Percentiles rank a stretch among this genome's conserved stretches.
These are phyloP conservation scores for Penicillium sp. DNA, from an alignment of 2,329 filamentous ascomycete species.

Conservation along the genomic window DNA sequence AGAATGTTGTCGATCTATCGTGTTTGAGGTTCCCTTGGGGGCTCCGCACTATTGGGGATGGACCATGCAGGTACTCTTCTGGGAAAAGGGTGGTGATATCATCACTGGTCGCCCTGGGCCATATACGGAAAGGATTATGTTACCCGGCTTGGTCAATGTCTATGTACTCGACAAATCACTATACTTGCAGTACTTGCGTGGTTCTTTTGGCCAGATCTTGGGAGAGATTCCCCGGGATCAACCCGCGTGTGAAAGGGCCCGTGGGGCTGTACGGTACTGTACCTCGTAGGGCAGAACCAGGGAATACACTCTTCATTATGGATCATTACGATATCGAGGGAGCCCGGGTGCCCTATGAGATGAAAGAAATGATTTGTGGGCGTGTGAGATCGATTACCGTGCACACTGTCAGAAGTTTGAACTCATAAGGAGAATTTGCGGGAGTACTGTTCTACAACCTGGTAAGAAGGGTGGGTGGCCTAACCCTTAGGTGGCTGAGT, in stretches of 20 bases:
- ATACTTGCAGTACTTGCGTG: neutral
- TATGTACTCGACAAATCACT: too few species aligned
- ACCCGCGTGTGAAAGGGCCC: neutral
- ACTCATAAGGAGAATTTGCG: neutral
- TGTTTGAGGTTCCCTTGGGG: neutral
- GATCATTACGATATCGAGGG: neutral
- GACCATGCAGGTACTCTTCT: slow-evolving; percentile 1
- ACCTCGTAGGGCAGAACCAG: slow-evolving; percentile 11
- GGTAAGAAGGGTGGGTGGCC: neutral
- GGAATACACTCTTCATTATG: neutral
- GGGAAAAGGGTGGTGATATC: neutral
- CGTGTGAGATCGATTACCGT: neutral
- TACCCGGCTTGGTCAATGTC: too few species aligned
- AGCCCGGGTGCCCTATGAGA: neutral
- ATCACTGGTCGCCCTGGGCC: neutral
- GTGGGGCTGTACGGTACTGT: slow-evolving; percentile 3
- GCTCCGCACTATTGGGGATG: slow-evolving; percentile 1
- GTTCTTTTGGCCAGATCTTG: neutral
- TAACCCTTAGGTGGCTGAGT: slow-evolving; percentile 2
- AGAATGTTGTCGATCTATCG: neutral
- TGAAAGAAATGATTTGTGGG: neutral
- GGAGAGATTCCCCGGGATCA: neutral
- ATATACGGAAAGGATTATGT: too few species aligned
- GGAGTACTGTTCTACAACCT: neutral
- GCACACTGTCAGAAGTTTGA: slow-evolving; percentile 6